Conservation (phyloP, 208 protist genomes). For the Crithidia sp. region DNA sequence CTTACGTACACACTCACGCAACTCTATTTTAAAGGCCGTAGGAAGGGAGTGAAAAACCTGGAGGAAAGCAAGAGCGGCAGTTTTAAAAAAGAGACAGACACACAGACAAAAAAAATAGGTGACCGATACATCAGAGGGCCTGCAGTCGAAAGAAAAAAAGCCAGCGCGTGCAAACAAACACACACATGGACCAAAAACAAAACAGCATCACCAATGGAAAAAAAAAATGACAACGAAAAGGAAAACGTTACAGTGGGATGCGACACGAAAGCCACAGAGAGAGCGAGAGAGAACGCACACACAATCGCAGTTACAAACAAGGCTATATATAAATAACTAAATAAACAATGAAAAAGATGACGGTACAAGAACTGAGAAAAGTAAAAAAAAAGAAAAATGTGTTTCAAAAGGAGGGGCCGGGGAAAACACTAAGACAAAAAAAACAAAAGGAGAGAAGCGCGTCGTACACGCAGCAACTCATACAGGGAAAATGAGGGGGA, state of each 20-base stretch:
- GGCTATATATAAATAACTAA: slow-evolving; percentile 1
- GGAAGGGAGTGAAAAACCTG: too few relatives aligned
- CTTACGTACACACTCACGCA: too few relatives aligned
- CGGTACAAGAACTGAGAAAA: slow-evolving; percentile 18
- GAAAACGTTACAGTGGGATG: slow-evolving; percentile 10
- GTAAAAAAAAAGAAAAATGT: slow-evolving; percentile 16
- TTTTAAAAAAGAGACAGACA: too few relatives aligned
- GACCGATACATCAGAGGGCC: background rate
- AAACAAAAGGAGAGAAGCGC: too few relatives aligned
- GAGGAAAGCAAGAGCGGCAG: too few relatives aligned
- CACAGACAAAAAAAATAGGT: slow-evolving; percentile 19
- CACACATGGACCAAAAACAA: background rate
- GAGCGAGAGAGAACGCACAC: background rate
- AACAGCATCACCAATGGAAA: background rate
- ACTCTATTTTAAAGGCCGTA: too few relatives aligned
- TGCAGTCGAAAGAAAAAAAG: too few relatives aligned
- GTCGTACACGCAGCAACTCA: too few relatives aligned
- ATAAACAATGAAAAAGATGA: slow-evolving; percentile 7
- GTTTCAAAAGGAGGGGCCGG: background rate
- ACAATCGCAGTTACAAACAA: background rate
- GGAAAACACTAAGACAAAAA: background rate
- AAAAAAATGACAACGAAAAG: slow-evolving; percentile 13
- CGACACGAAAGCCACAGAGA: too few relatives aligned
- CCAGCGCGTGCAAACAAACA: too few relatives aligned
- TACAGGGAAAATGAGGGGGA: background rate